A percentile compares a stretch with the other conserved stretches of the same genome.
Evolutionary conservation across 352 stramenopile genomes (phyloP).

Genomic region (Phytopythium sindhum): DNA sequence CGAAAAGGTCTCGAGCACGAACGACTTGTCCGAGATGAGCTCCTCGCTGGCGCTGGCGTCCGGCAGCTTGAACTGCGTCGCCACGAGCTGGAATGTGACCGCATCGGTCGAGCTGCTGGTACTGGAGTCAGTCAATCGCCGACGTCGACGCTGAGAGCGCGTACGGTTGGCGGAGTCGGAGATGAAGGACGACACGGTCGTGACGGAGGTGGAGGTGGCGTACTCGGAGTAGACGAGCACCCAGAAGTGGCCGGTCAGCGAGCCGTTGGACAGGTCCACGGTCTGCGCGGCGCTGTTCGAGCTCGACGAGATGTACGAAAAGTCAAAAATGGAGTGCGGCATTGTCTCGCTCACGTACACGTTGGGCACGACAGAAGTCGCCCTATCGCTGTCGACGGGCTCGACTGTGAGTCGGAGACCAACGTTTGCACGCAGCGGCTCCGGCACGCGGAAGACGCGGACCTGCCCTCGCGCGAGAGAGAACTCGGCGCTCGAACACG

Average conservation of each 20-base stretch:
- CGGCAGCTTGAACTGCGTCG: constrained; percentile 33
- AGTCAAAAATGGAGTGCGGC: constrained; percentile 74
- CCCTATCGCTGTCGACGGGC: constrained; percentile 14
- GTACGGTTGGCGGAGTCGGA: constrained; percentile 1
- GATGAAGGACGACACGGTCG: constrained; percentile 11
- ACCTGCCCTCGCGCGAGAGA: constrained; percentile 44
- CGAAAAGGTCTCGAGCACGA: constrained; percentile 33
- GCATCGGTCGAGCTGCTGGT: not conserved
- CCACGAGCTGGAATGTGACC: constrained; percentile 35
- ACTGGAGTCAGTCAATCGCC: constrained; percentile 2
- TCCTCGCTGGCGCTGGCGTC: constrained; percentile 1
- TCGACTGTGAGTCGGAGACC: constrained; percentile 30
- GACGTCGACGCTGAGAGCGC: not conserved
- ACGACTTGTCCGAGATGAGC: constrained; percentile 51
- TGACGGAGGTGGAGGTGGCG: constrained; percentile 16
- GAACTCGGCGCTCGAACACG: constrained; percentile 37
- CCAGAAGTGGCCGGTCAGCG: constrained; percentile 66
- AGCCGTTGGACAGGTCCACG: constrained; percentile 44
- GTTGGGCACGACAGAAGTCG: constrained; percentile 25
- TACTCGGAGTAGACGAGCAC: constrained; percentile 72
- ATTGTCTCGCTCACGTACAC: constrained; percentile 73
- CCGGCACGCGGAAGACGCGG: constrained; percentile 61
- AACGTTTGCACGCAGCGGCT: constrained; percentile 49
- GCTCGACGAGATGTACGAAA: constrained; percentile 50
- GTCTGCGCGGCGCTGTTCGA: constrained; percentile 24